phyloP scores from a whole-genome alignment of 768 basidiomycete genomes.

The Cystobasidium tubakii region DNA sequence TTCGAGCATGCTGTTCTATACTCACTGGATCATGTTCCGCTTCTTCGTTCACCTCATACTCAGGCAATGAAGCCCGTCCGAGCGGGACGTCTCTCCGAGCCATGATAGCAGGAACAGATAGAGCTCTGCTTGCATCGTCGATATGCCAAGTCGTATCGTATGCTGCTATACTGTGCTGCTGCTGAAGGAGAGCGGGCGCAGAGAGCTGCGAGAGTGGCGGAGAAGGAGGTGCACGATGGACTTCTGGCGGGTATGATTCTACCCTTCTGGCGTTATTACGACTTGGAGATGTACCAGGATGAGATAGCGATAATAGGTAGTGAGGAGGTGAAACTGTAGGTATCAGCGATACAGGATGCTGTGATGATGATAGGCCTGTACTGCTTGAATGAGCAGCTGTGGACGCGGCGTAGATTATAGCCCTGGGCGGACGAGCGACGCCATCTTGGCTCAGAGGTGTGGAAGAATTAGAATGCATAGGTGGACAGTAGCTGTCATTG shows the following conservation, averaged over 20 bases:
- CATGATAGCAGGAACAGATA: not conserved
- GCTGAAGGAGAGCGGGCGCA: not conserved
- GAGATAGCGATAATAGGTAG: conserved; percentile 11
- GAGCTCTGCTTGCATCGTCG: not conserved
- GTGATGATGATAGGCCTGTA: not conserved
- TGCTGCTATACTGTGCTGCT: not conserved
- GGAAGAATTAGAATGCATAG: not conserved
- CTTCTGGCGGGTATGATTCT: not conserved
- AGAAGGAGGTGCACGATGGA: not conserved
- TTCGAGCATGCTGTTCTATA: not conserved
- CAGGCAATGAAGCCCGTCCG: not conserved
- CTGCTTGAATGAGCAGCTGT: not conserved
- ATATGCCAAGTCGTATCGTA: not conserved
- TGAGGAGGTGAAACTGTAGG: conserved; percentile 7
- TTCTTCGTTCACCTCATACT: not conserved
- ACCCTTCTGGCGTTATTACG: not conserved
- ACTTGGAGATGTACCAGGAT: conserved; percentile 11
- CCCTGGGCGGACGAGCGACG: not conserved
- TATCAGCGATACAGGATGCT: not conserved
- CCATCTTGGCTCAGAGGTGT: not conserved
- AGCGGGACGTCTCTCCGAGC: not conserved
- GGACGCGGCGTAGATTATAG: not conserved
- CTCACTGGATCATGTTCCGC: conserved; percentile 1
- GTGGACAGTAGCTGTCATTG: not conserved
- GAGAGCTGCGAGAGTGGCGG: not conserved